Conservation (phyloP, 371 early-diverging fungal species). For the Apophysomyces trapeziformis region DNA sequence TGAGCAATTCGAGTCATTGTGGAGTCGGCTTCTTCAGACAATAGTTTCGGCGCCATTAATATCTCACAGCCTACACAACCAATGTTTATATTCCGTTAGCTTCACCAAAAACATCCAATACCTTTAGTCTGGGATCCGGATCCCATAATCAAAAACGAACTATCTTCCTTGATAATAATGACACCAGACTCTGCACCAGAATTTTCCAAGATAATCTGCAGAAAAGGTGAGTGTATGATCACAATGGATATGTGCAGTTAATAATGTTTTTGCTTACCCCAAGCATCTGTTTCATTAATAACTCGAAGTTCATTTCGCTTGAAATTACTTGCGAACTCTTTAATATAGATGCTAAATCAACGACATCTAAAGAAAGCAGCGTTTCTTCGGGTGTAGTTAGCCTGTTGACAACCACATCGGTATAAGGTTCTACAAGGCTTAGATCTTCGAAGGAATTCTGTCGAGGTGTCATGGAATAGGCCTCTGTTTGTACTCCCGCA, state of each 20-base stretch:
- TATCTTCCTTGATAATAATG: constrained; percentile 51
- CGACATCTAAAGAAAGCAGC: constrained; percentile 46
- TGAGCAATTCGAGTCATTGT: constrained; percentile 44
- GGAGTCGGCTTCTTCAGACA: constrained; percentile 46
- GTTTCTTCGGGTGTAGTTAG: constrained; percentile 40
- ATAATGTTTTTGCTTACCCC: constrained; percentile 16
- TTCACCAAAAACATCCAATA: not conserved
- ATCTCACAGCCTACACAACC: constrained; percentile 37
- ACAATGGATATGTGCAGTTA: too few relatives aligned
- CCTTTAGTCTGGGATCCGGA: constrained; percentile 42
- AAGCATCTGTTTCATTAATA: constrained; percentile 55
- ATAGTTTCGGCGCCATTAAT: constrained; percentile 30
- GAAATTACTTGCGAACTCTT: constrained; percentile 58
- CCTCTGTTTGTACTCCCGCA: constrained; percentile 37
- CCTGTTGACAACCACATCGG: constrained; percentile 18
- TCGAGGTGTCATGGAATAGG: constrained; percentile 12
- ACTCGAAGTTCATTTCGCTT: constrained; percentile 60
- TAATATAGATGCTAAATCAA: constrained; percentile 51
- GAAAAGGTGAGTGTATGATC: not conserved
- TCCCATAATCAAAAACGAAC: constrained; percentile 44
- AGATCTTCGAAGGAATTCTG: constrained; percentile 30
- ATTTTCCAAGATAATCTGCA: constrained; percentile 49
- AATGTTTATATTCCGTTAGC: not conserved
- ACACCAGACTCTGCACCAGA: constrained; percentile 55
- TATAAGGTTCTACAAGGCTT: constrained; percentile 27